Evolutionary conservation across 2,329 filamentous ascomycete genomes (phyloP).

Genomic region (Trichophyton equinum): DNA sequence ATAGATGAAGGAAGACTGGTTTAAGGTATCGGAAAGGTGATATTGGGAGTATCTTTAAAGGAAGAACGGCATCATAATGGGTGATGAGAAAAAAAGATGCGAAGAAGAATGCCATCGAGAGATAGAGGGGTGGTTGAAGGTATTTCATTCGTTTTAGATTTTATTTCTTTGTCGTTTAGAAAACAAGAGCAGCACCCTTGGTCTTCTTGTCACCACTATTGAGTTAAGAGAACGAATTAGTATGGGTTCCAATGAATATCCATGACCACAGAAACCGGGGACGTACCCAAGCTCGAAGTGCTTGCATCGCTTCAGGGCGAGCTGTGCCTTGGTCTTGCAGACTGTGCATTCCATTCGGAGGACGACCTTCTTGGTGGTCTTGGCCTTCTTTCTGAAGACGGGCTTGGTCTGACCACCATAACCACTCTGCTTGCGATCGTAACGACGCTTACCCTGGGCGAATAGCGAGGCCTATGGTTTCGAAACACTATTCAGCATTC

Average conservation of each 20-base stretch:
- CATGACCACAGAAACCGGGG: neutral
- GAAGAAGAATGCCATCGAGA: slow-evolving; percentile 1
- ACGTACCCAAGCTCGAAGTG: slow-evolving; percentile 99
- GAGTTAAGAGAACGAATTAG: slow-evolving; percentile 16
- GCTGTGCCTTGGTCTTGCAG: slow-evolving; percentile 98
- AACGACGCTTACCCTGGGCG: slow-evolving; percentile 99
- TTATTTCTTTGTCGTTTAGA: slow-evolving; percentile 53
- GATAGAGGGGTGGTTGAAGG: neutral
- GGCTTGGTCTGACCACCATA: slow-evolving; percentile 99
- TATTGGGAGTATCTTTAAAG: neutral
- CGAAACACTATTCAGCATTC: slow-evolving; percentile 4
- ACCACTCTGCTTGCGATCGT: slow-evolving; percentile 97
- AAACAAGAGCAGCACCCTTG: slow-evolving; percentile 99
- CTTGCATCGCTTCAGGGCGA: slow-evolving; percentile 99
- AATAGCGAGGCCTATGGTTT: slow-evolving; percentile 65
- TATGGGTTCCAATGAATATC: no score
- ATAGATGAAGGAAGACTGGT: neutral
- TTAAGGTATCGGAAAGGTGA: neutral
- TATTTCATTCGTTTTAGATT: slow-evolving; percentile 3
- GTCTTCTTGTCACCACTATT: slow-evolving; percentile 99
- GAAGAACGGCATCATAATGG: neutral
- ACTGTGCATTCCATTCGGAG: slow-evolving; percentile 92
- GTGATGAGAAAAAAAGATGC: neutral
- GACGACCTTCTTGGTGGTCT: slow-evolving; percentile 99
- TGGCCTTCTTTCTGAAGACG: slow-evolving; percentile 99